Evolutionary conservation across 2,329 filamentous ascomycete genomes (phyloP), one percentile per base, ranked within the genome.

Genomic region (Exophiala oligosperma): DNA sequence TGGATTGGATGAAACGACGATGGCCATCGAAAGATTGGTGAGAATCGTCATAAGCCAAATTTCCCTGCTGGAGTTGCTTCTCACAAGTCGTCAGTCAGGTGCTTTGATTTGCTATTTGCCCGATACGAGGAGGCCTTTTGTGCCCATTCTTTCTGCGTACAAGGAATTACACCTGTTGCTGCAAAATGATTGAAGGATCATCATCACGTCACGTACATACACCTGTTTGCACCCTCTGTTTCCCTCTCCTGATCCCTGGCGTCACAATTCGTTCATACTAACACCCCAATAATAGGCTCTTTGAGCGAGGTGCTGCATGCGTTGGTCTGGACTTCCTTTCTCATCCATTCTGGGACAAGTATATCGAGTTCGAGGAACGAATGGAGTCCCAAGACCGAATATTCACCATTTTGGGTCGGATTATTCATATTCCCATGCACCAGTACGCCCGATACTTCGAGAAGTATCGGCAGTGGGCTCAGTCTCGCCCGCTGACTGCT

Each of bases 281-380:
- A 80, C 73, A 63, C 67, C 54, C 62, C 60, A 38, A 29, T 52
- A 38, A 49, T 56, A 99, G 94, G 67, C 83, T 97, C 7, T 97
- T 97, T 71, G 93, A 99, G 73, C 90, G 94, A 65, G 94, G 89
- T 62, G 90, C 91, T 28, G 83, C 83, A 29, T 88, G 84, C 68
- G 92, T 96, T 41, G 94, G 94, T 14, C 82, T 97, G 17, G 94
- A 99, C 75, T 99, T 96, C 71, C 81, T 96, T 29, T 89, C 92
- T 1, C 92, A 97, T 71, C 92, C 92, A 1, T 97, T 99, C 77
- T 99, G 94, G 94, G 94, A 99, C 74, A 97, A 96, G 76, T 99
- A 96, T 70, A 85, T 99, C 64, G 94, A 97, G 72, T 97, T 95
- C 69, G 94, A 97, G 72, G 92, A 97, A 72, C 89, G 92, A 1